These are phyloP conservation scores for Vigna reflexopilosa DNA, from an alignment of 306 rosid genomes.

Conservation along the genomic window DNA sequence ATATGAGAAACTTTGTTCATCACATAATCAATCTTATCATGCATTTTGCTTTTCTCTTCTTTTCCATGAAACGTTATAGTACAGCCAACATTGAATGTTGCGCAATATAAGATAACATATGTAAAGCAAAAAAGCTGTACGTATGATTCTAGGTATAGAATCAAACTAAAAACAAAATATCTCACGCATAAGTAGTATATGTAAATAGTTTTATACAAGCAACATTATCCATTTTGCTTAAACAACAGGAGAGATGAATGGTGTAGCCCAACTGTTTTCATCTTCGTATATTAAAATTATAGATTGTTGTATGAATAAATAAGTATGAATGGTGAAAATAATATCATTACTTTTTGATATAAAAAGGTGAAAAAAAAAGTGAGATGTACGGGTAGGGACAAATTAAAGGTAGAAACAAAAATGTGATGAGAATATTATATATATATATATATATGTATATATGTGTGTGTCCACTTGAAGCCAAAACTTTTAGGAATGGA, in stretches of 20 bases:
- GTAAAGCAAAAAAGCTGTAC: neutral
- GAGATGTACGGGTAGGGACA: slow-evolving; percentile 17
- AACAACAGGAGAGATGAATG: too few relatives aligned
- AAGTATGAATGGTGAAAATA: slow-evolving; percentile 2
- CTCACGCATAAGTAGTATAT: too few relatives aligned
- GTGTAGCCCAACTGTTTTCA: slow-evolving; percentile 16
- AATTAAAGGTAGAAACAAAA: slow-evolving; percentile 27
- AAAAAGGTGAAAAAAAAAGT: neutral
- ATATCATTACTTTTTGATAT: neutral
- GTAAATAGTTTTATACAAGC: neutral
- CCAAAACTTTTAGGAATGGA: slow-evolving; percentile 39
- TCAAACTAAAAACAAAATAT: neutral
- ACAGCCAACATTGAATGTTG: neutral
- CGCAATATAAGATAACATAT: neutral
- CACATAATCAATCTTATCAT: neutral
- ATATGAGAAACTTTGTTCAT: neutral
- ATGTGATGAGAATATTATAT: neutral
- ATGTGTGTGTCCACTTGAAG: slow-evolving; percentile 18
- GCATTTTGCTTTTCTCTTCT: neutral
- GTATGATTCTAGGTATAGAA: neutral
- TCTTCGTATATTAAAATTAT: neutral
- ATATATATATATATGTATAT: too few relatives aligned
- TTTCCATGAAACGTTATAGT: neutral
- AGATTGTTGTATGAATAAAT: neutral
- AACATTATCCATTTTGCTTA: neutral